These are phyloP conservation scores for Candida sonorensis DNA, from an alignment of 805 yeast genomes.

Conservation along the genomic window DNA sequence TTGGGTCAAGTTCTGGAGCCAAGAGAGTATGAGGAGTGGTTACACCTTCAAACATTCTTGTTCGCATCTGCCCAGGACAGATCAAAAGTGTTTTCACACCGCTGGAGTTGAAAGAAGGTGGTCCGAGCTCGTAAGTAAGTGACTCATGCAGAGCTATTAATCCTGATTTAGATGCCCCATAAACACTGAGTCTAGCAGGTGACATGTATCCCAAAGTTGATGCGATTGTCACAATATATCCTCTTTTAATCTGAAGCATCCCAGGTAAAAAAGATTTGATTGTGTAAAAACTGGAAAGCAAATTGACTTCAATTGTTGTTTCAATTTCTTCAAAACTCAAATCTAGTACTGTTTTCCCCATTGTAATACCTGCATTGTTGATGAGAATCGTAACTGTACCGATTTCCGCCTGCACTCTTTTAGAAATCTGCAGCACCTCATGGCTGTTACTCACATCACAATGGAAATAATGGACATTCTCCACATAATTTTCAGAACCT, in stretches of 20 bases:
- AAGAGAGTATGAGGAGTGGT: conserved; percentile 63
- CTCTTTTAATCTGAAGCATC: conserved; percentile 56
- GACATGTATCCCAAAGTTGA: conserved; percentile 81
- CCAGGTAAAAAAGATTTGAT: conserved; percentile 66
- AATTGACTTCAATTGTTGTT: conserved; percentile 56
- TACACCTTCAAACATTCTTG: conserved; percentile 68
- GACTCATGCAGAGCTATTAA: conserved; percentile 80
- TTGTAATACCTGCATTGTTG: conserved; percentile 80
- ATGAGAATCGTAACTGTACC: conserved; percentile 65
- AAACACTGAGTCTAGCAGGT: conserved; percentile 73
- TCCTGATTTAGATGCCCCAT: conserved; percentile 90
- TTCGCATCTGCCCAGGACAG: conserved; percentile 83
- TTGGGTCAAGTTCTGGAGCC: conserved; percentile 80
- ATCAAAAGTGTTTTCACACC: conserved; percentile 70
- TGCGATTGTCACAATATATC: conserved; percentile 74
- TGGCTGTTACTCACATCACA: conserved; percentile 64
- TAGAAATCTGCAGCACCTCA: conserved; percentile 36
- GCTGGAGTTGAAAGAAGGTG: conserved; percentile 34
- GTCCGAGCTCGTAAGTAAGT: conserved; percentile 60
- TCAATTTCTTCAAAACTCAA: conserved; percentile 54
- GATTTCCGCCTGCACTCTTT: conserved; percentile 34
- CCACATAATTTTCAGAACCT: conserved; percentile 22
- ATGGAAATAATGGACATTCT: conserved; percentile 44
- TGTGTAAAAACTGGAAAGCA: conserved; percentile 63
- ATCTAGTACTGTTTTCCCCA: conserved; percentile 51